Evolutionary conservation across 495 filamentous ascomycete genomes (phyloP).

Genomic region (Penicillium goetzii): DNA sequence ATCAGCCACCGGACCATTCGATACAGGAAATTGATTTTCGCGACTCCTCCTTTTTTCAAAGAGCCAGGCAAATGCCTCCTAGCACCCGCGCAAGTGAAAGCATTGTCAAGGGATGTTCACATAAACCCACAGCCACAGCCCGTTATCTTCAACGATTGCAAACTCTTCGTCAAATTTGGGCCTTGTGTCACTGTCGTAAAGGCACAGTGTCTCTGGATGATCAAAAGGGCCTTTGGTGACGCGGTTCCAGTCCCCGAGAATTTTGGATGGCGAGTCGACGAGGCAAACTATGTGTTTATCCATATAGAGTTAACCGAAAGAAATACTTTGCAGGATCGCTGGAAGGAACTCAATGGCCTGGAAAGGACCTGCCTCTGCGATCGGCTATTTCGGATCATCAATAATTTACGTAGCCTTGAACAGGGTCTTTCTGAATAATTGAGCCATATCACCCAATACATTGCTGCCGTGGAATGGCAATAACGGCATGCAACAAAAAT

Average conservation of each 20-base stretch:
- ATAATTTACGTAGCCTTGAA: conserved; percentile 34
- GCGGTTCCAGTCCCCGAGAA: conserved; percentile 51
- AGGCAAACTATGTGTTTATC: conserved; percentile 44
- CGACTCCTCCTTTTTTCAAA: conserved; percentile 33
- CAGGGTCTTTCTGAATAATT: conserved; percentile 39
- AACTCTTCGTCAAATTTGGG: conserved; percentile 52
- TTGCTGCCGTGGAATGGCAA: too few species aligned
- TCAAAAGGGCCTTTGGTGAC: conserved; percentile 38
- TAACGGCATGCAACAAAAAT: too few species aligned
- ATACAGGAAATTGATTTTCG: conserved; percentile 30
- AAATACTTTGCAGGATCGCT: conserved; percentile 39
- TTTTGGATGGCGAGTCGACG: conserved; percentile 51
- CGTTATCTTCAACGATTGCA: conserved; percentile 39
- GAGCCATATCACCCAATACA: too few species aligned
- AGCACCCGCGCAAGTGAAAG: conserved; percentile 27
- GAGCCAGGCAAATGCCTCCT: conserved; percentile 24
- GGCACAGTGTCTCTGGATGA: conserved; percentile 48
- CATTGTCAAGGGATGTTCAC: conserved; percentile 23
- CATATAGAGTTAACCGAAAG: conserved; percentile 54
- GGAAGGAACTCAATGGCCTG: conserved; percentile 35
- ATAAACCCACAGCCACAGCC: conserved; percentile 10
- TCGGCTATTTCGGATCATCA: conserved; percentile 39
- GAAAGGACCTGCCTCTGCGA: conserved; percentile 38
- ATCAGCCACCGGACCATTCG: too few species aligned
- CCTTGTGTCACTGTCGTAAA: conserved; percentile 42